Percentiles rank a stretch among this genome's conserved stretches.
Conservation (phyloP, 208 protist species). For the Wallacemonas sp. region DNA sequence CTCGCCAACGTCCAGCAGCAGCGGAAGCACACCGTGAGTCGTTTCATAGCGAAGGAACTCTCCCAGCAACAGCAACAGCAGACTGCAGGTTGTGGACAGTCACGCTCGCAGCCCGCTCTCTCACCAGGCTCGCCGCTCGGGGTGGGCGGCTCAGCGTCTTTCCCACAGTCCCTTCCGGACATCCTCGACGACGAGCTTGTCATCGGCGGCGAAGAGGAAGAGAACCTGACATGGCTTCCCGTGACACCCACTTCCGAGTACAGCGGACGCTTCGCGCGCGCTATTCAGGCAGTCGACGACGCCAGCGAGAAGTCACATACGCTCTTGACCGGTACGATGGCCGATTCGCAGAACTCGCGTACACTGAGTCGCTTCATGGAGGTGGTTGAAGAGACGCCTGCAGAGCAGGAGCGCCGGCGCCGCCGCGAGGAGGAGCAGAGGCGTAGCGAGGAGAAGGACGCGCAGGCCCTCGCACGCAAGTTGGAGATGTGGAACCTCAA, state of each 20-base stretch:
- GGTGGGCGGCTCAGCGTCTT: neutral
- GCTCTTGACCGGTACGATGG: neutral
- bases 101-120: neutral
- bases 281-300: constrained; percentile 17
- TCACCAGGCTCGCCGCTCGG: neutral
- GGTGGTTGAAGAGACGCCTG: neutral
- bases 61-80: constrained; percentile 8
- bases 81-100: neutral
- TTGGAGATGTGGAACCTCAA: constrained; percentile 82
- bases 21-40: constrained; percentile 55
- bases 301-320: constrained; percentile 12
- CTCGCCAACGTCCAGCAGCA: constrained; percentile 59
- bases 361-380: constrained; percentile 4
- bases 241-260: constrained; percentile 15
- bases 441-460: constrained; percentile 20
- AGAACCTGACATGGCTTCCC: constrained; percentile 40
- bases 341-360: neutral
- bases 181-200: constrained; percentile 49
- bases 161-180: neutral
- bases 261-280: constrained; percentile 18
- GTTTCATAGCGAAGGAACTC: constrained; percentile 54
- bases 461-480: constrained; percentile 50
- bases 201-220: constrained; percentile 56
- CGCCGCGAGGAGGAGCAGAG: neutral
- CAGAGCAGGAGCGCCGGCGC: neutral